These are phyloP conservation scores for Pyrrhoderma lamaoense DNA, from an alignment of 1,284 basidiomycete genomes.

Conservation along the genomic window DNA sequence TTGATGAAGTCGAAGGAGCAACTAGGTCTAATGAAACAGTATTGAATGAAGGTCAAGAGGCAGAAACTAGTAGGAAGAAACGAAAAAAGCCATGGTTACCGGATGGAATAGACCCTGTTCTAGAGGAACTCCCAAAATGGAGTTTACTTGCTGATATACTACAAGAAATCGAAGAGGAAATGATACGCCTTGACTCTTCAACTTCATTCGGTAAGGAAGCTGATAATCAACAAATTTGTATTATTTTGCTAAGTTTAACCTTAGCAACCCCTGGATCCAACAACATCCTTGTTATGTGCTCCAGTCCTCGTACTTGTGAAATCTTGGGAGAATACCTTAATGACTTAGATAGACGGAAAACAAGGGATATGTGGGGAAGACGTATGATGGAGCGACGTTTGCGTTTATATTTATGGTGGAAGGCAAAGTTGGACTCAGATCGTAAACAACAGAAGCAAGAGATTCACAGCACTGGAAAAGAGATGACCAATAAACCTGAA, in stretches of 20 bases:
- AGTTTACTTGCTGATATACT: conserved; percentile 76
- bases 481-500: conserved; percentile 18
- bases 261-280: conserved; percentile 60
- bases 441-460: conserved; percentile 27
- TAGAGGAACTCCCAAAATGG: conserved; percentile 98
- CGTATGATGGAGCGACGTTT: conserved; percentile 77
- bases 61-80: conserved; percentile 16
- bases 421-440: conserved; percentile 47
- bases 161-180: conserved; percentile 89
- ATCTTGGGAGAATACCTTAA: conserved; percentile 76
- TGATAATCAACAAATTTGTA: neutral
- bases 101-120: conserved; percentile 72
- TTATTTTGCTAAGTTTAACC: conserved; percentile 4
- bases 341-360: conserved; percentile 50
- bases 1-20: conserved; percentile 48
- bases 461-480: conserved; percentile 6
- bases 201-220: conserved; percentile 21
- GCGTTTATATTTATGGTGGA: conserved; percentile 76
- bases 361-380: conserved; percentile 54
- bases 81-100: conserved; percentile 55
- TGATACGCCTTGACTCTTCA: conserved; percentile 51
- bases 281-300: conserved; percentile 84
- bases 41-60: conserved; percentile 15
- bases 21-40: neutral
- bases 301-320: conserved; percentile 68